Conservation (phyloP, 2,329 filamentous ascomycete species). For the Pseudogymnoascus sp. region DNA sequence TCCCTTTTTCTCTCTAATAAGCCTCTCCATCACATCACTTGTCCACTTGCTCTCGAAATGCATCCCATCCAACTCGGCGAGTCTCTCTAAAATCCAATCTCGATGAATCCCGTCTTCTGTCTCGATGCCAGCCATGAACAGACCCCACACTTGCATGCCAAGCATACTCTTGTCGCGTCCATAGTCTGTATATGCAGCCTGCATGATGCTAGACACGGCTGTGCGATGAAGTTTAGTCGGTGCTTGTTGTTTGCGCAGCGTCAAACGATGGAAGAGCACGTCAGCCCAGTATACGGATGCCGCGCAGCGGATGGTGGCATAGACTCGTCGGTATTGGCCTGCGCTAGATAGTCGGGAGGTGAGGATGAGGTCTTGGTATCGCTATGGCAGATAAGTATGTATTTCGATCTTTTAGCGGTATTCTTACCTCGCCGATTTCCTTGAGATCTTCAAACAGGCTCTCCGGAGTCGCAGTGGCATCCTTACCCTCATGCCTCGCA, state of each 20-base stretch:
- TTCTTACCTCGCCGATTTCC: conserved; percentile 1
- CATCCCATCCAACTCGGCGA: neutral
- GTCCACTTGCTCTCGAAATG: conserved; percentile 1
- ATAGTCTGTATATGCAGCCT: neutral
- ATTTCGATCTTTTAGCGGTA: neutral
- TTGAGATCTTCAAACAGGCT: neutral
- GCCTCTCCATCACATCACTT: neutral
- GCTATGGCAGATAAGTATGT: neutral
- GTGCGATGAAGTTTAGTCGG: neutral
- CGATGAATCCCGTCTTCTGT: conserved; percentile 30
- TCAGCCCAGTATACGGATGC: neutral
- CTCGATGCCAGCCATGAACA: conserved; percentile 33
- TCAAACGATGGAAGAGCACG: neutral
- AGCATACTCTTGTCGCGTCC: neutral
- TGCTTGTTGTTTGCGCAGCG: neutral
- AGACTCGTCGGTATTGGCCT: conserved; percentile 1
- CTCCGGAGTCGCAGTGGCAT: neutral
- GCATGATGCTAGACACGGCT: neutral
- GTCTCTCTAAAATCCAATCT: conserved; percentile 28
- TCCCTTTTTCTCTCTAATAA: neutral
- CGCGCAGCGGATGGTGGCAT: neutral
- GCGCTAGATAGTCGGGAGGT: neutral
- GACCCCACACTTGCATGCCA: conserved; percentile 22
- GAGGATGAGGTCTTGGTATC: conserved; percentile 1
- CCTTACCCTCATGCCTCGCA: neutral